Evolutionary conservation across 768 basidiomycete genomes (phyloP).

Genomic region (Naematelia aurantialba): DNA sequence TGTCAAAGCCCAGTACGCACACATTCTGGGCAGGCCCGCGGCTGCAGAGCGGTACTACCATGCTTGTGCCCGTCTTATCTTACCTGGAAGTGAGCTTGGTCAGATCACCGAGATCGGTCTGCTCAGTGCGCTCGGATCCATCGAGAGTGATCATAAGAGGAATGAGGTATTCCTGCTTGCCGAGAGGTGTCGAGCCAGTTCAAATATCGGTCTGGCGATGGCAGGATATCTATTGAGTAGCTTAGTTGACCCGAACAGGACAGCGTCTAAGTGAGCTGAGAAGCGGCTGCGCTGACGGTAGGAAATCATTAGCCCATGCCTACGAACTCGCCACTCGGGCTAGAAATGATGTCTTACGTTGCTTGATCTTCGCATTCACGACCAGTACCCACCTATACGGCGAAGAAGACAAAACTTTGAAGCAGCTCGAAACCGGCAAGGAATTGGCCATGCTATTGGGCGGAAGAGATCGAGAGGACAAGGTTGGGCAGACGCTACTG

Average conservation of each 20-base stretch:
- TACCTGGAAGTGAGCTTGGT: conserved; percentile 26
- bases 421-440: conserved; percentile 35
- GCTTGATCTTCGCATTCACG: conserved; percentile 39
- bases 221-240: conserved; percentile 28
- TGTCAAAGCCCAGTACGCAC: conserved; percentile 28
- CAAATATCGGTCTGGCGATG: conserved; percentile 24
- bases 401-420: conserved; percentile 20
- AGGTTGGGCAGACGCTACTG: conserved; percentile 33
- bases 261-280: conserved; percentile 34
- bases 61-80: conserved; percentile 17
- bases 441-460: conserved; percentile 31
- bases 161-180: conserved; percentile 14
- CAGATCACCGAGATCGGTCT: conserved; percentile 27
- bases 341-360: conserved; percentile 29
- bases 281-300: conserved; percentile 7
- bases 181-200: conserved; percentile 17
- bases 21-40: conserved; percentile 20
- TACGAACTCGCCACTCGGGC: conserved; percentile 30
- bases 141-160: conserved; percentile 3
- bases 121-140: conserved; percentile 10
- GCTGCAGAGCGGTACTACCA: conserved; percentile 24
- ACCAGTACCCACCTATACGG: conserved; percentile 35
- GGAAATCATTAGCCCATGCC: conserved; percentile 30
- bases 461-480: conserved; percentile 33
- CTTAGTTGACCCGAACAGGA: conserved; percentile 25